Evolutionary conservation across 1,284 basidiomycete genomes (phyloP).

Genomic region (Cerioporus squamosus): DNA sequence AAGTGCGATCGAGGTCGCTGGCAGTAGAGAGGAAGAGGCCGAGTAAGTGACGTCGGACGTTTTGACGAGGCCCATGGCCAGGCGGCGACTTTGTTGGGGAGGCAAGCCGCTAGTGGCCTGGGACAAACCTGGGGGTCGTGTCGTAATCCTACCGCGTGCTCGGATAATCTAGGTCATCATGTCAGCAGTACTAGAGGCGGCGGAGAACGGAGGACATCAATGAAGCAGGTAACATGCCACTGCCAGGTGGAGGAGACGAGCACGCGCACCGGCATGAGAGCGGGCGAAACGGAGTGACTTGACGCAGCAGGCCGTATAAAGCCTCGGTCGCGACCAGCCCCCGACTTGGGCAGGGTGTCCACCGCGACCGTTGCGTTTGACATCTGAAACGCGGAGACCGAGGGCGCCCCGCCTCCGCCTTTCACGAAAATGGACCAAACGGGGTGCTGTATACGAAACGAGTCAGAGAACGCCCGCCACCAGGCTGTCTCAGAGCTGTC

Average conservation of each 20-base stretch:
- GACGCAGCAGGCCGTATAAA: background rate
- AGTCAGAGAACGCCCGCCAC: constrained; percentile 11
- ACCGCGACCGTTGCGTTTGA: constrained; percentile 1
- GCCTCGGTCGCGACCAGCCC: constrained; percentile 1
- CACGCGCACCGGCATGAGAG: background rate
- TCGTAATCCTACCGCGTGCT: constrained; percentile 6
- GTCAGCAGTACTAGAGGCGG: constrained; percentile 6
- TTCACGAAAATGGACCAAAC: constrained; percentile 1
- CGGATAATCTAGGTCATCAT: constrained; percentile 4
- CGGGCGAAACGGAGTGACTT: background rate
- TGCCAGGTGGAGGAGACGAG: background rate
- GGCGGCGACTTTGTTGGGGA: background rate
- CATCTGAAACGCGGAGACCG: constrained; percentile 21
- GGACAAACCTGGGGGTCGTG: background rate
- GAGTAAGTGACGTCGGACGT: background rate
- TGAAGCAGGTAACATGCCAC: background rate
- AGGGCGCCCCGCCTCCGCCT: background rate
- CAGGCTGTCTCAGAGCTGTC: background rate
- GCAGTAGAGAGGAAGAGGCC: background rate
- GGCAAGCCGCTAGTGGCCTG: too few relatives aligned
- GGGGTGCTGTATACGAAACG: constrained; percentile 17
- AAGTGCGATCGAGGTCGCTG: background rate
- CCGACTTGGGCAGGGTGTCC: background rate
- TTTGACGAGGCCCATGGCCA: background rate
- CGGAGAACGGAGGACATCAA: constrained; percentile 18